Base-by-base conservation (phyloP, 169 alveolate genomes). In the Amoebophrya sp. region DNA sequence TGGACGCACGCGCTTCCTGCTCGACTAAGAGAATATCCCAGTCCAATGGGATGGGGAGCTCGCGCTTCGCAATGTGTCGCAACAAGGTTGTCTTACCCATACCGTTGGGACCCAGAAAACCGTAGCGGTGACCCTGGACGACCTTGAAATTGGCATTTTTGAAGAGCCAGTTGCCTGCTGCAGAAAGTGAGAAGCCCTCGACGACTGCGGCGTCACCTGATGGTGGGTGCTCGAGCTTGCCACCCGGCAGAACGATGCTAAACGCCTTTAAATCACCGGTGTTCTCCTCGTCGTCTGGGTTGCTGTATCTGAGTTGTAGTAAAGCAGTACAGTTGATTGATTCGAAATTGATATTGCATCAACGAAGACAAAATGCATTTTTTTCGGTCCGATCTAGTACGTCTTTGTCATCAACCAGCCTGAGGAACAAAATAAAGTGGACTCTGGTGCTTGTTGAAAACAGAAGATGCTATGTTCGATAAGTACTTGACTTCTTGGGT, bases 81-180 rank as follows among this genome's bases (percentile, higher is more conserved):
- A 98, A 94, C 55, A 98, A 95, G 41, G 99, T 97, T 38, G 99
- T 97, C 95, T 98, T 98, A 54, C 99, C 99, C 39, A 97, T 96
- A 92, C 99, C 99, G 94, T 97, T 97, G 94, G 99, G 96, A 54
- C 99, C 99, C 10, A 98, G 96, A 47, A 98, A 95, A 83, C 98
- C 98, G 94, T 98, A 98, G 95, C 97, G 83, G 83, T 65, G 92
- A 0, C 92, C 92, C 78, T 90, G 92, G 33, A 90, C 92, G 38
- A 90, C 55, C 3, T 65, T 40, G 41, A 90, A 90, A 24, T 65
- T 90, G 6, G 92, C 92, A n/a, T 90, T 65, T 26, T 41, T 65
- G 78, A 90, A 90, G 2, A 90, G 78, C 92, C 55, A 65, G 41
- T 90, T 53, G 0, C 41, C 38, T 41, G 92, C 78, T 1, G 92